These are phyloP conservation scores for Penicillium sp. DNA, from an alignment of 2,329 filamentous ascomycete genomes.

Conservation along the genomic window DNA sequence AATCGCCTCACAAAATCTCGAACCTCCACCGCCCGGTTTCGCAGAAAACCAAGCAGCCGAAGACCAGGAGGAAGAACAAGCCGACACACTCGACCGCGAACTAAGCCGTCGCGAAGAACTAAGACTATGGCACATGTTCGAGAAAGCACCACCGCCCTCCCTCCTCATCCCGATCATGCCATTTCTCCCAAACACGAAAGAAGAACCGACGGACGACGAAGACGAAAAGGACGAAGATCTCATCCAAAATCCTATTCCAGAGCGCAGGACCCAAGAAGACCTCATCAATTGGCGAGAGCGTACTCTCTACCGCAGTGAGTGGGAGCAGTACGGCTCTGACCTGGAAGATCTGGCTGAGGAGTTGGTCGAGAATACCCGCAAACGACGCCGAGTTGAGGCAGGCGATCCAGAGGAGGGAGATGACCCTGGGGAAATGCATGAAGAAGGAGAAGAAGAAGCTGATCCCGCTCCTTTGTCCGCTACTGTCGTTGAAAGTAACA, in stretches of 20 bases:
- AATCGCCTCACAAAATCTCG: not conserved
- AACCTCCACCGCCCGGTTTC: not conserved
- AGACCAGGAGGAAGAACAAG: conserved; percentile 47
- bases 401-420: not conserved
- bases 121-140: conserved; percentile 50
- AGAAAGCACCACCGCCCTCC: conserved; percentile 22
- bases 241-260: conserved; percentile 24
- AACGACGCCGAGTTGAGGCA: conserved; percentile 33
- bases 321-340: conserved; percentile 51
- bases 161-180: conserved; percentile 22
- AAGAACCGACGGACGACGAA: conserved; percentile 3
- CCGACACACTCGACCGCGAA: conserved; percentile 54
- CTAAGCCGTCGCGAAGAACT: conserved; percentile 51
- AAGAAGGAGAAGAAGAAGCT: not conserved
- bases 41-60: conserved; percentile 20
- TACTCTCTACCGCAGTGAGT: conserved; percentile 52
- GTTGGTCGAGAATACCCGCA: conserved; percentile 34
- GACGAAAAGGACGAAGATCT: conserved; percentile 22
- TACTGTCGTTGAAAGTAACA: too few species aligned
- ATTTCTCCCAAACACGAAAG: not conserved
- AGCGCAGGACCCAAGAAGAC: conserved; percentile 41
- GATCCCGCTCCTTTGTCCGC: too few species aligned
- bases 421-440: not conserved
- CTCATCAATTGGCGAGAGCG: conserved; percentile 54
- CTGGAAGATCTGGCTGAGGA: conserved; percentile 34